Base-by-base conservation (phyloP, 108 stramenopile species). In the Pseudonitzschia multistriata region DNA sequence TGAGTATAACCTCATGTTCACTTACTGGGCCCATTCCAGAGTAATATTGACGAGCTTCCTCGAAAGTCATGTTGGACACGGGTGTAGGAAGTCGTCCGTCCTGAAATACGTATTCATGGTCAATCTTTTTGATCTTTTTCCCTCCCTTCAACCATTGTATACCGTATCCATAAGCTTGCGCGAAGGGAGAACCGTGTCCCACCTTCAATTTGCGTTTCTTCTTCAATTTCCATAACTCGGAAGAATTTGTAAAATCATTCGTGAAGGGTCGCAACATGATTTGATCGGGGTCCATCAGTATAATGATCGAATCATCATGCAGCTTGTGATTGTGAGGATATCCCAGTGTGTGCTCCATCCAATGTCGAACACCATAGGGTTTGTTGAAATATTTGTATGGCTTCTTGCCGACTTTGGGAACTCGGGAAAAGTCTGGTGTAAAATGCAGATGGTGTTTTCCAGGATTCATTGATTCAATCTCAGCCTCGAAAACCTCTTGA, bases 161-260 rank as follows among this genome's bases (percentile, higher is more conserved):
- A 8, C 94, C 93, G 56, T 96, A 92, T 17, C 92, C 96, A 73
- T 97, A 98, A 34, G 80, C 70, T 42, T 94, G 93, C 25, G 90
- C 89, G 76, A 93, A 93, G 1, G 98, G 96, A 14, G 82, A 79
- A n/a, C 98, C 98, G 49, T 95, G 91, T 36, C 71, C 71, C 3
- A 98, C 90, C 62, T 71, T 79, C 30, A 71, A 73, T 65, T 66
- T 67, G 30, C 62, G 27, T 31, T 59, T 61, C 19, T 49, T 33
- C 61, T 85, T 52, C 40, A 68, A 13, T 74, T 68, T 71, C 83
- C 74, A 73, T 50, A 77, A 77, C 57, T 85, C 79, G 39, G 81
- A 79, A 30, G 84, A 78, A 54, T 88, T 61, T 5, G 81, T 78
- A 67, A 94, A 91, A 72, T 91, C 88, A 70, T 85, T 80, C n/a